Percentiles rank a stretch among this genome's conserved stretches.
Evolutionary conservation across 495 filamentous ascomycete genomes (phyloP).

Genomic region (Neurospora sublineolata): DNA sequence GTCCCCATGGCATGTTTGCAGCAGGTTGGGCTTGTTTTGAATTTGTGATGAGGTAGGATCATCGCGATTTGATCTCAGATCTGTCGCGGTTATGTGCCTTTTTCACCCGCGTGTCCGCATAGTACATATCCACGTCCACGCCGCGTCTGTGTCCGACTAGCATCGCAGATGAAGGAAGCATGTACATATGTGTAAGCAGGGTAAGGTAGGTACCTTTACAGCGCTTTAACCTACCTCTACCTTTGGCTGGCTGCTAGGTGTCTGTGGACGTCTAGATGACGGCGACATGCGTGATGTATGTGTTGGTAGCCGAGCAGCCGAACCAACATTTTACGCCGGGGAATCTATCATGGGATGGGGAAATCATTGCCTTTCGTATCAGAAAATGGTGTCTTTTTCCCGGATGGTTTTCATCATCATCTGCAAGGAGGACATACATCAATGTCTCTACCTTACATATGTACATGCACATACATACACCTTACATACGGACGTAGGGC

Average conservation of each 20-base stretch:
- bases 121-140: not conserved
- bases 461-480: not conserved
- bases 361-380: not conserved
- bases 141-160: not conserved
- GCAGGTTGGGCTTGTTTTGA: not conserved
- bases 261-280: not conserved
- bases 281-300: not conserved
- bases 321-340: not conserved
- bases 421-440: not conserved
- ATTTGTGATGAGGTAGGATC: not conserved
- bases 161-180: not conserved
- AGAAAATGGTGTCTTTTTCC: not conserved
- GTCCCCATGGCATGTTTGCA: not conserved
- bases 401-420: not conserved
- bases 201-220: not conserved
- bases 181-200: not conserved
- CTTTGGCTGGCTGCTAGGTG: not conserved
- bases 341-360: not conserved
- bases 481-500: not conserved
- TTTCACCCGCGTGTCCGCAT: not conserved
- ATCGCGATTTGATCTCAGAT: not conserved
- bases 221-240: not conserved
- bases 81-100: not conserved
- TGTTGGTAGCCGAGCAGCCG: not conserved
- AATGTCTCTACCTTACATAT: not conserved